Base-by-base conservation (phyloP, 2,329 filamentous ascomycete species). In the Fusarium algeriense region DNA sequence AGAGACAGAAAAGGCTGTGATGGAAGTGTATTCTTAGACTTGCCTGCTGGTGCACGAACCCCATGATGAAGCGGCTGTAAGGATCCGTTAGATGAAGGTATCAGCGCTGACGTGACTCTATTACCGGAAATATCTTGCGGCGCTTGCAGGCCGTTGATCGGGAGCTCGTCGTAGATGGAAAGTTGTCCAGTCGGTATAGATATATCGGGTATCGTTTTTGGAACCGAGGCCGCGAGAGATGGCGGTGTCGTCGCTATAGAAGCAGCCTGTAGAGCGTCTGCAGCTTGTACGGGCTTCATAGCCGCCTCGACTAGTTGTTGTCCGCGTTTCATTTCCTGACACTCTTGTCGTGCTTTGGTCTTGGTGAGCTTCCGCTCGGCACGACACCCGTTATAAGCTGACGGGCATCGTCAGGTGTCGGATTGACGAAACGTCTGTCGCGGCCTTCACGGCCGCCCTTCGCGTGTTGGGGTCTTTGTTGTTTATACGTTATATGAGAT, bases 1-100 rank as follows among this genome's bases (percentile, higher is more conserved):
- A 83, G 81, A 14, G 82, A 83, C 5, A 82, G 82, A 19, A 83
- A 75, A 38, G 80, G 81, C 12, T 55, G 64, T 35, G 82, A 83
- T 2, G 82, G 81, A 20, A 82, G 74, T 32, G 80, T 80, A 23
- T 79, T 75, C 40, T 78, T 79, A 32, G 75, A 69, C 57, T 83
- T 81, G 11, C 77, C 78, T 44, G 76, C 77, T 17, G 81, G 78
- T 8, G 78, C 79, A 20, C 78, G 81, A 57, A 78, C 80, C 46
- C 80, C 78, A 52, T 82, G 80, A 35, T 81, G 80, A 41, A 83
- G 69, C 9, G 82, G 82, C 19, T 82, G 80, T 45, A 83, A 69
- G 44, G 78, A 78, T 11, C 79, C 78, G 52, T 68, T 75, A 7
- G 70, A 64, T 10, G 77, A 73, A 14, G 74, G 40, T 15, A 66